phyloP scores from a whole-genome alignment of 1,139 yeast genomes.

The Suhomyces anneliseae region DNA sequence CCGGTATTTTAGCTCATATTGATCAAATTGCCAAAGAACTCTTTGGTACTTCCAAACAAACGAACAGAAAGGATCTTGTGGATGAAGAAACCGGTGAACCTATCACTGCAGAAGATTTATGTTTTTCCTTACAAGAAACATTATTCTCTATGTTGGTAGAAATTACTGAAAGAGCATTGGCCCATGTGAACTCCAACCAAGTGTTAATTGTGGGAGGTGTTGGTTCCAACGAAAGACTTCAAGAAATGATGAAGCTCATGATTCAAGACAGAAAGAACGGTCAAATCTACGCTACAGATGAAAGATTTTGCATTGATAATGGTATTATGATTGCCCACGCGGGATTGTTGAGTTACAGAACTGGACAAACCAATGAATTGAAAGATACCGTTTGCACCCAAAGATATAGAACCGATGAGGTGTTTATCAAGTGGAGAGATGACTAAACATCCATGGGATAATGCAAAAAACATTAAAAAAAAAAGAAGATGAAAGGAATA shows the following conservation, averaged over 20 bases:
- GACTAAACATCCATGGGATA: conserved; percentile 24
- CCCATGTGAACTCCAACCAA: conserved; percentile 87
- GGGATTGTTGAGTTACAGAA: conserved; percentile 82
- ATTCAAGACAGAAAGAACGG: conserved; percentile 82
- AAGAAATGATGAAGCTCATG: conserved; percentile 95
- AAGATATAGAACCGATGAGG: conserved; percentile 91
- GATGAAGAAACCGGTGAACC: conserved; percentile 53
- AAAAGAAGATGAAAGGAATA: neutral
- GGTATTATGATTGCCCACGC: conserved; percentile 99
- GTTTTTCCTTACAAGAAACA: conserved; percentile 90
- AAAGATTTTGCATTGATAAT: conserved; percentile 93
- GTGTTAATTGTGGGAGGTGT: conserved; percentile 97
- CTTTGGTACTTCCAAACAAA: conserved; percentile 39
- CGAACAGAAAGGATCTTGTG: conserved; percentile 48
- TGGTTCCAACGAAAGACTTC: conserved; percentile 88
- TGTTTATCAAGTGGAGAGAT: conserved; percentile 84
- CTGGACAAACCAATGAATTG: conserved; percentile 66
- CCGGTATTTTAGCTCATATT: conserved; percentile 85
- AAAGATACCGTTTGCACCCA: conserved; percentile 86
- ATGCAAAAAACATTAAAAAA: neutral
- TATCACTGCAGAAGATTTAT: conserved; percentile 81
- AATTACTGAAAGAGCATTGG: conserved; percentile 97
- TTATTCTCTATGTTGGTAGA: conserved; percentile 95
- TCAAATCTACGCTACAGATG: conserved; percentile 88
- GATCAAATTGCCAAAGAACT: conserved; percentile 78